Evolutionary conservation across 176 grass and related monocot genomes (phyloP), one percentile per base, ranked within the genome.

Genomic region (Olyra latifolia): DNA sequence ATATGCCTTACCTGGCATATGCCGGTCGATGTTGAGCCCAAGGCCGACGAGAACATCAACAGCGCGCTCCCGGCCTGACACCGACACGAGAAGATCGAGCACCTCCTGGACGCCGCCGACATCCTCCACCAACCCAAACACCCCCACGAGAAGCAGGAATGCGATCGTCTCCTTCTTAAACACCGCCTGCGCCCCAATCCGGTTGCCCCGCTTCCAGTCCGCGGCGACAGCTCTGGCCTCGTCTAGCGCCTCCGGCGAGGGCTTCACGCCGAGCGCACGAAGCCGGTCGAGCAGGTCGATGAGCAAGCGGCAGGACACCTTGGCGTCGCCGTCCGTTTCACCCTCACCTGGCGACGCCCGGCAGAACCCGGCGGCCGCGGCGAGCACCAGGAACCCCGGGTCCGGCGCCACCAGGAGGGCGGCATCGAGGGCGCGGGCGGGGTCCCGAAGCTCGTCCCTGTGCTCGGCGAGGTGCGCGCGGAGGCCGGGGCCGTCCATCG

Each of bases 381-480:
- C 57, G 76, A 89, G 81, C 35, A 89, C 87, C 35, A 84, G 81
- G 12, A 73, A 69, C 27, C 81, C 76, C 62, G 70, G 81, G 45
- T 89, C 82, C 43, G 87, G 87, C 23, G 87, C 87, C 68, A 84
- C 75, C 14, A 84, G 81, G 23, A 89, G 81, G 17, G 76, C 80
- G 56, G 72, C 47, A 16, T 88, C 66, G 79, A 83, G 80, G 15
- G 38, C 39, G 48, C 40, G 56, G 10, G 47, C 41, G 47, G 86
- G 74, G 10, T 73, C 74, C 66, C 46, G 76, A 10, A 88, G 74
- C n/a, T 65, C 86, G 38, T 82, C 80, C 27, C 46, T 77, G 66
- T 83, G 86, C 39, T 78, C 39, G 6, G 8, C 3, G 39, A 88
- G 80, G 86, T 88, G 35, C 39, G 66, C 57, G 56, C 66, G 66